A percentile compares a stretch with the other conserved stretches of the same genome.
Conservation (phyloP, 495 filamentous ascomycete genomes). For the Hyaloscypha hepaticicola region DNA sequence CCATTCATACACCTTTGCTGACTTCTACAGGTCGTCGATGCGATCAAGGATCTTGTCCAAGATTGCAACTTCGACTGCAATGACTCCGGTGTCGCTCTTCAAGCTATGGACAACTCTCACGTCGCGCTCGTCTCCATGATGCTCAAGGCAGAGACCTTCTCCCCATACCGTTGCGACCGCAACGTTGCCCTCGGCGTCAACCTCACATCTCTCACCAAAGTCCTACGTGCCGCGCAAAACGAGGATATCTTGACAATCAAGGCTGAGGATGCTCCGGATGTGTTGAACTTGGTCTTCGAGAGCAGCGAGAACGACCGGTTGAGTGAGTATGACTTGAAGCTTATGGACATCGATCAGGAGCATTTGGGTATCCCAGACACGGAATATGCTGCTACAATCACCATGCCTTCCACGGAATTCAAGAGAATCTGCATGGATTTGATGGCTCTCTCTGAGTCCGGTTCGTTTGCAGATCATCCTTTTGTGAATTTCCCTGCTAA, state of each 20-base stretch:
- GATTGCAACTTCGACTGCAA: conserved; percentile 99
- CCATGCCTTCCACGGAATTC: conserved; percentile 89
- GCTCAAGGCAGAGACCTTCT: conserved; percentile 93
- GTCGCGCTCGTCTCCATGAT: conserved; percentile 99
- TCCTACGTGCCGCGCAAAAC: conserved; percentile 89
- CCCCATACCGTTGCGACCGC: conserved; percentile 96
- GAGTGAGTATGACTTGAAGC: conserved; percentile 98
- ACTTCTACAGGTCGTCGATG: conserved; percentile 78
- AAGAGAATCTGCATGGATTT: conserved; percentile 92
- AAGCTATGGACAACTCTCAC: conserved; percentile 99
- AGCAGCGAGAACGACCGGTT: conserved; percentile 83
- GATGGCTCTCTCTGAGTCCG: conserved; percentile 88
- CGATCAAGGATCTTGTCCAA: conserved; percentile 98
- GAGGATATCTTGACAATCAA: conserved; percentile 96
- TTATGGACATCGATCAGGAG: conserved; percentile 99
- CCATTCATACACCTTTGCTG: conserved; percentile 10
- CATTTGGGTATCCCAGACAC: conserved; percentile 98
- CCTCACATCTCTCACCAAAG: conserved; percentile 93
- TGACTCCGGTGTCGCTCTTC: conserved; percentile 95
- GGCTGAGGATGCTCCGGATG: conserved; percentile 94
- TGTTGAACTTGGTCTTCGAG: conserved; percentile 95
- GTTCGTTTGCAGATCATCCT: conserved; percentile 50
- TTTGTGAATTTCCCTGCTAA: conserved; percentile 12
- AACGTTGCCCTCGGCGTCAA: conserved; percentile 99
- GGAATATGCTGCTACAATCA: conserved; percentile 89